A percentile compares a stretch with the other conserved stretches of the same genome.
Evolutionary conservation across 148 eudicot species (phyloP).

Genomic region (Chenopodium suecicum): DNA sequence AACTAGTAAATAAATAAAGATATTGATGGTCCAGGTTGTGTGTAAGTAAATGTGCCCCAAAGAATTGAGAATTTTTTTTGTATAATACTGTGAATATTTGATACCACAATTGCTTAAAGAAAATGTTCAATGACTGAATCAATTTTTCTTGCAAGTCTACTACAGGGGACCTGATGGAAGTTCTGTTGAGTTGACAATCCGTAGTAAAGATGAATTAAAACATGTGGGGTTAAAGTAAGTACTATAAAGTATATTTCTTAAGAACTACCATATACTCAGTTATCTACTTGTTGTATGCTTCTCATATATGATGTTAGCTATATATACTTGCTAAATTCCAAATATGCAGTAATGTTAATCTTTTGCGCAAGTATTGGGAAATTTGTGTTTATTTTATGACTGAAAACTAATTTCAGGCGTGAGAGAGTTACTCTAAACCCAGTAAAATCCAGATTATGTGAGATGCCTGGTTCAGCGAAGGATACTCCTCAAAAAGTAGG

Average conservation of each 20-base stretch:
- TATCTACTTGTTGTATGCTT: neutral
- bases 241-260: neutral
- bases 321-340: neutral
- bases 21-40: too few species aligned
- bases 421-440: constrained; percentile 83
- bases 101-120: too few species aligned
- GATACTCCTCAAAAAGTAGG: constrained; percentile 70
- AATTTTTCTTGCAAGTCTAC: constrained; percentile 25
- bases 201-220: constrained; percentile 60
- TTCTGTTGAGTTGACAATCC: constrained; percentile 64
- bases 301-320: neutral
- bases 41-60: too few species aligned
- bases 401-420: constrained; percentile 54
- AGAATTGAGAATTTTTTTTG: too few species aligned
- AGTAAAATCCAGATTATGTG: constrained; percentile 76
- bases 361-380: neutral
- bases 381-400: neutral
- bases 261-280: neutral
- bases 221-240: constrained; percentile 61
- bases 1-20: too few species aligned
- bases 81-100: too few species aligned
- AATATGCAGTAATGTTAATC: neutral
- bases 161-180: constrained; percentile 97
- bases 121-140: constrained; percentile 10
- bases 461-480: constrained; percentile 58